These are phyloP conservation scores for Cylindrotheca closterium DNA, from an alignment of 108 stramenopile species.

Conservation along the genomic window DNA sequence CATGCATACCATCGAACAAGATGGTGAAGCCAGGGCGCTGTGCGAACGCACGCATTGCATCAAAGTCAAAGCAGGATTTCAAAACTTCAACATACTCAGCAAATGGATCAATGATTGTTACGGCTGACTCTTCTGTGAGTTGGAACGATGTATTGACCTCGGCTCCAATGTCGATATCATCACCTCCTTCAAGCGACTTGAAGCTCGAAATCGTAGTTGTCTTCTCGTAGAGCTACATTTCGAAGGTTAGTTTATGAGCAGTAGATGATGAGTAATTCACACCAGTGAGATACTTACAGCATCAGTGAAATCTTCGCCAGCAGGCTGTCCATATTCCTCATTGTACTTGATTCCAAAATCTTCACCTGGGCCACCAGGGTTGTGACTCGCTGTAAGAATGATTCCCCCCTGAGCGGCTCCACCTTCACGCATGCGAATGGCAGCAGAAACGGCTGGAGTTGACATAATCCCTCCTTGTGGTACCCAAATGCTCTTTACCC, in stretches of 20 bases:
- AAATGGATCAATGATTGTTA: conserved; percentile 86
- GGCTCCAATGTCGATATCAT: conserved; percentile 64
- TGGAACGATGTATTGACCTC: conserved; percentile 58
- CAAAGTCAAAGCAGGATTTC: conserved; percentile 95
- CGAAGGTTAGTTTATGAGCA: not conserved
- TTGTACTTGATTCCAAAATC: conserved; percentile 99
- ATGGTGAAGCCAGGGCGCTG: conserved; percentile 79
- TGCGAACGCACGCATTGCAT: conserved; percentile 68
- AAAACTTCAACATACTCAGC: conserved; percentile 83
- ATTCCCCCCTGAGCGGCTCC: conserved; percentile 85
- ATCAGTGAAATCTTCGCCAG: conserved; percentile 95
- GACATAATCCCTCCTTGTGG: conserved; percentile 93
- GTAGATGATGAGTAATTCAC: conserved; percentile 1
- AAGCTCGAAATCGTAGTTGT: conserved; percentile 63
- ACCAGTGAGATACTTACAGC: conserved; percentile 56
- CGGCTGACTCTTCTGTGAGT: conserved; percentile 61
- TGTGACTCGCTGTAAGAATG: conserved; percentile 97
- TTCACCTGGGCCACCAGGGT: conserved; percentile 98
- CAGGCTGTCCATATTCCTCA: conserved; percentile 93
- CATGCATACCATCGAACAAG: conserved; percentile 98
- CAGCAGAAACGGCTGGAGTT: conserved; percentile 91
- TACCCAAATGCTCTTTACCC: conserved; percentile 86
- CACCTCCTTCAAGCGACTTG: conserved; percentile 59
- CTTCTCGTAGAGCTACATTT: conserved; percentile 59
- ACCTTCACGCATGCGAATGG: conserved; percentile 73